Evolutionary conservation across 495 filamentous ascomycete genomes (phyloP), one percentile per base, ranked within the genome.

Genomic region (Tuber microsphaerosporum): DNA sequence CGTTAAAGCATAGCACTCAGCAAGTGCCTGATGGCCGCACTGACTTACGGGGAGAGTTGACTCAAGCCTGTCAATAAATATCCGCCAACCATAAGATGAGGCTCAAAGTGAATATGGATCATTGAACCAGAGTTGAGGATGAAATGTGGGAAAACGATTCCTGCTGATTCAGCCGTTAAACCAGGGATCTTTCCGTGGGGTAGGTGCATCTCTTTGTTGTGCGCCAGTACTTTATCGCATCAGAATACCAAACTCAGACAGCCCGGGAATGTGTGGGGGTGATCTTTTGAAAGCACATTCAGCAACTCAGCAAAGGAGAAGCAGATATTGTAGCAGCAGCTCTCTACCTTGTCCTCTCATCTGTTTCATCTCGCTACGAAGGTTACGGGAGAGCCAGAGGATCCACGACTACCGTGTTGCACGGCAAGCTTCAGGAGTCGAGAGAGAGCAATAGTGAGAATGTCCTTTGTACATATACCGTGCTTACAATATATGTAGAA

Each of bases 341-440:
- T 69, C 69, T 46, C 56, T 56, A 75, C 69, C 70, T 51, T 78
- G 76, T 79, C 74, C 72, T 69, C 71, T 48, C 70, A 78, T 79
- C 69, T 51, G 75, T 69, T 68, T 43, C 77, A 79, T 74, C 77
- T 79, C 77, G 77, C 75, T 77, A 75, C 65, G 45, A 51, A 68
- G 71, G 65, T 79, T 79, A 77, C 42, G 43, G 71, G 48, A 71
- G 73, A 65, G 5, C 56, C 26, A 34, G 56, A 34, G 26, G 56
- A 65, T 65, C n/a, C 12, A 31, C 56, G 26, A 16, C 56, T 65
- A n/a, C 56, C 51, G n/a, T 61, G 26, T 17, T 34, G 26, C 31
- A 65, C 26, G 26, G 3, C 56, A 31, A 17, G 2, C 56, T 34
- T 65, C 56, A 34, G 56, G 26, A 34, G 26, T 34, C 26, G 26